Conservation (phyloP, 805 yeast species). For the Saccharomycopsis amapae region DNA sequence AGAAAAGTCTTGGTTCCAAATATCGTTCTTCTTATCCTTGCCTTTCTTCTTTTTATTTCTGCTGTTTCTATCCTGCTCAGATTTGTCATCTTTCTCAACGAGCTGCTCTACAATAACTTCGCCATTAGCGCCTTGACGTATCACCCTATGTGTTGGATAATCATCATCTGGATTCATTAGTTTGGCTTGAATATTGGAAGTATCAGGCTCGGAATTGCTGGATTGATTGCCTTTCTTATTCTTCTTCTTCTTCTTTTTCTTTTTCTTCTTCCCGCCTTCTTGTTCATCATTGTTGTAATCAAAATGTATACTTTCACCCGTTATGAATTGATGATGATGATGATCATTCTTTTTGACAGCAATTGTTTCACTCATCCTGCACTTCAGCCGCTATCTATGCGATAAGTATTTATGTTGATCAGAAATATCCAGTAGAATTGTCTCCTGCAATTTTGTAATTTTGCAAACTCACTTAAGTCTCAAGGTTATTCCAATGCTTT, state of each 20-base stretch:
- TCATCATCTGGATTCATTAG: conserved; percentile 9
- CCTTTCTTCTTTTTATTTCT: neutral
- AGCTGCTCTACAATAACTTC: conserved; percentile 20
- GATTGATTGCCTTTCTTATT: conserved; percentile 3
- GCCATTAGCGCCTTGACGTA: conserved; percentile 15
- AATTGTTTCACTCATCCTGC: no score
- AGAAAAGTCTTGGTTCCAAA: conserved; percentile 1
- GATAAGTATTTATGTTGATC: no score
- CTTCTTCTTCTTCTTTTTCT: conserved; percentile 13
- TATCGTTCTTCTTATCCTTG: neutral
- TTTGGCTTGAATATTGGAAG: neutral
- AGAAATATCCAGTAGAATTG: no score
- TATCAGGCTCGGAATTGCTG: neutral
- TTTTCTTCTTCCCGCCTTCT: neutral
- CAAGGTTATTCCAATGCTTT: no score
- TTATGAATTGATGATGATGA: conserved; percentile 1
- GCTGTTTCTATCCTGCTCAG: neutral
- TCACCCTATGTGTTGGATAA: conserved; percentile 16
- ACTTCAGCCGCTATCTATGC: no score
- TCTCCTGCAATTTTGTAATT: no score
- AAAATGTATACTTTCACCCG: conserved; percentile 12
- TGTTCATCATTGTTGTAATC: conserved; percentile 3
- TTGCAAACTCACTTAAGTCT: no score
- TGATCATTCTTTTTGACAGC: no score
- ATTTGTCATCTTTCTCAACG: neutral